Percentiles rank a stretch among this genome's conserved stretches.
phyloP scores from a whole-genome alignment of 495 filamentous ascomycete species.

The Hypoxylon crocopeplum region DNA sequence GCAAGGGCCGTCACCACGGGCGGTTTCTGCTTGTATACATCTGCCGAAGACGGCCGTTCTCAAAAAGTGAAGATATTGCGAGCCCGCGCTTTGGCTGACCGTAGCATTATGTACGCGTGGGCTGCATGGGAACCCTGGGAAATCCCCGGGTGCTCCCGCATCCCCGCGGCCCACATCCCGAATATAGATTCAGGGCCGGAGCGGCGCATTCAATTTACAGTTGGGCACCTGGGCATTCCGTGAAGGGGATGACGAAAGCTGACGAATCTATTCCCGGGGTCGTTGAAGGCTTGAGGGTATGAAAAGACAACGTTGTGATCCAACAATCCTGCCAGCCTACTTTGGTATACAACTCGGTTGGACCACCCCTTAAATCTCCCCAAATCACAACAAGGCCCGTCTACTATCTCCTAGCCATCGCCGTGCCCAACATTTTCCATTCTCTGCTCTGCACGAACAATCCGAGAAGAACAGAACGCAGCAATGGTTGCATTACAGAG shows the following conservation, averaged over 20 bases:
- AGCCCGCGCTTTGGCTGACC: not conserved
- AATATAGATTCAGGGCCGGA: conserved; percentile 22
- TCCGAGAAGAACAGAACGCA: not conserved
- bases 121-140: conserved; percentile 25
- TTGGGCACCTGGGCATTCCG: not conserved
- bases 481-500: conserved; percentile 16
- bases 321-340: not conserved
- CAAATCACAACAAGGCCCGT: not conserved
- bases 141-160: conserved; percentile 12
- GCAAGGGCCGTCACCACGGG: no score
- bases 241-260: conserved; percentile 3
- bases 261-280: conserved; percentile 24
- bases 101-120: conserved; percentile 22
- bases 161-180: conserved; percentile 23
- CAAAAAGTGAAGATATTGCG: not conserved
- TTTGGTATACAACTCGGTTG: conserved; percentile 8
- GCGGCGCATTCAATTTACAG: conserved; percentile 1
- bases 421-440: not conserved
- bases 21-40: conserved; percentile 1
- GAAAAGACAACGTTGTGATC: conserved; percentile 8
- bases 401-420: no score
- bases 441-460: not conserved
- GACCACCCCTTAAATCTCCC: not conserved
- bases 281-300: conserved; percentile 8
- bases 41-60: conserved; percentile 11